Conservation (phyloP, 2,329 filamentous ascomycete genomes). For the Myriangium duriaei region DNA sequence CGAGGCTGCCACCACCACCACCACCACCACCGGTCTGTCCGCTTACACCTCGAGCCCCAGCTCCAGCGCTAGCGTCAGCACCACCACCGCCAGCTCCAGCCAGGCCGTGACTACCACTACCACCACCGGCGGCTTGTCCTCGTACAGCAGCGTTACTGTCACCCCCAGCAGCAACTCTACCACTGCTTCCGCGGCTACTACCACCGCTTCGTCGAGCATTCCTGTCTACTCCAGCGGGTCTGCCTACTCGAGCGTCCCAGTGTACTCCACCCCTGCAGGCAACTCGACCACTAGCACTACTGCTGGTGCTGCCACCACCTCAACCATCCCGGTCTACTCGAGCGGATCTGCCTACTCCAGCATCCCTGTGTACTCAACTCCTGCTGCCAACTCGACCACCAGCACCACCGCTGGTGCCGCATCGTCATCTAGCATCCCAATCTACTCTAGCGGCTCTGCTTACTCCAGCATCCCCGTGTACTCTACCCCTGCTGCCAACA, state of each 20-base stretch:
- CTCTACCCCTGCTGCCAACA: background rate
- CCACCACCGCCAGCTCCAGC: slow-evolving; percentile 4
- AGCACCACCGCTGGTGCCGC: slow-evolving; percentile 12
- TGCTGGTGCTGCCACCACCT: slow-evolving; percentile 6
- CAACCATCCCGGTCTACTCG: slow-evolving; percentile 6
- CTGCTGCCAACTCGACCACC: slow-evolving; percentile 9
- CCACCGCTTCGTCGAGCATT: slow-evolving; percentile 5
- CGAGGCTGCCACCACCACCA: slow-evolving; percentile 14
- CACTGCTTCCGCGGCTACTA: slow-evolving; percentile 8
- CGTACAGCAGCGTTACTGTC: slow-evolving; percentile 1
- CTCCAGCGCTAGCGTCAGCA: slow-evolving; percentile 7
- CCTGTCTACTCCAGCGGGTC: slow-evolving; percentile 7
- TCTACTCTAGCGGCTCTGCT: slow-evolving; percentile 10
- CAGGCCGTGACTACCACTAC: slow-evolving; percentile 10
- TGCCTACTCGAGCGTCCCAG: slow-evolving; percentile 10
- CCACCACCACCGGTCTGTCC: slow-evolving; percentile 16
- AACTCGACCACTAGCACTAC: slow-evolving; percentile 1
- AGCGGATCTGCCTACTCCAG: background rate
- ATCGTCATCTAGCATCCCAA: slow-evolving; percentile 2
- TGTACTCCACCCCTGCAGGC: slow-evolving; percentile 10
- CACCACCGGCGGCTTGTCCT: slow-evolving; percentile 5
- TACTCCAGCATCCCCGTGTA: slow-evolving; percentile 5
- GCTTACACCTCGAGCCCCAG: slow-evolving; percentile 15
- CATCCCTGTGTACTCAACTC: slow-evolving; percentile 6
- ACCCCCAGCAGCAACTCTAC: slow-evolving; percentile 9